Base-by-base conservation (phyloP, 2,329 filamentous ascomycete genomes). In the Neofusicoccum sp. region DNA sequence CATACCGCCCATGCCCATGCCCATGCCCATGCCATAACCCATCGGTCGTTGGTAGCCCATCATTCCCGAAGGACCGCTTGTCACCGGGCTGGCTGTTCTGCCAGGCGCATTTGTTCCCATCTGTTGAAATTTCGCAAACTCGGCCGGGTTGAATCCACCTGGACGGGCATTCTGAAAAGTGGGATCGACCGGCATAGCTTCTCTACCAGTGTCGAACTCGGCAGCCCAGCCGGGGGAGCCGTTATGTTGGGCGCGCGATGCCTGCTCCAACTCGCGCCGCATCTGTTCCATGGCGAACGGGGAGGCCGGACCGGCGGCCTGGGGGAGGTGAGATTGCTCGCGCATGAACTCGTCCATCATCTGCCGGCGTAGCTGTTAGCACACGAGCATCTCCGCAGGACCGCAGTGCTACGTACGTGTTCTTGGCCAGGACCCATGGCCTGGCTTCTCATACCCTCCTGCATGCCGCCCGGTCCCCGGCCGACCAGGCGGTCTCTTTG, bases 321-420 rank as follows among this genome's bases (percentile, higher is more conserved):
- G 82, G 8, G 82, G 80, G 31, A 88, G 73, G 66, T 85, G 84
- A 33, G 80, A 87, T 59, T 85, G 86, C 71, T 95, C 89, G 72
- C 96, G 91, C 70, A 96, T 84, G 74, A 97, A 97, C 63, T 91
- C 89, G 71, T 96, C 92, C 86, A 96, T 90, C 88, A 93, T 92
- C 91, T 96, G 68, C 48, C 59, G 41, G 11, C 11, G 20, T n/a
- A 36, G 12, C 26, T 38, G 51, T 61, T 38, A 51, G 60, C 51
- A 33, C n/a, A 8, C n/a, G 8, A 30, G 5, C 28, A n/a, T 41
- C 33, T 43, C 51, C 8, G 26, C 24, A 20, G 36, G 30, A 12
- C 6, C 14, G 36, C 34, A 9, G 28, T 16, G 28, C 28, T 16
- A 73, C 73, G 63, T 68, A 75, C 73, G 24, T 68, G 72, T 73